phyloP scores from a whole-genome alignment of 192 early-diverging fungal genomes.

The Entomortierella parvispora region DNA sequence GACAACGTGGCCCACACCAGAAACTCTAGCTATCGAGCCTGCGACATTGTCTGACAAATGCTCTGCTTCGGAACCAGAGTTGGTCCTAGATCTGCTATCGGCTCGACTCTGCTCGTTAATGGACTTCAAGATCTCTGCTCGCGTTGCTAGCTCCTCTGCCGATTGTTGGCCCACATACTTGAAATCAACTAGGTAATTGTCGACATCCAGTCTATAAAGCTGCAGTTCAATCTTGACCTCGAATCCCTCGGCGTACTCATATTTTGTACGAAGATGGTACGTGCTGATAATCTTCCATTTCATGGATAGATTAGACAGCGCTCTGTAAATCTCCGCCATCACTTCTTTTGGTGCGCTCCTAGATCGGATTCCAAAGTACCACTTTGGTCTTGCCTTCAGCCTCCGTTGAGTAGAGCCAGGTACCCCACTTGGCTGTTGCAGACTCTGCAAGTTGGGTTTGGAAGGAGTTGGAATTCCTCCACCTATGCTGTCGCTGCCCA shows the following conservation, averaged over 20 bases:
- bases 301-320: conserved; percentile 90
- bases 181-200: conserved; percentile 97
- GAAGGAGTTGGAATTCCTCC: conserved; percentile 28
- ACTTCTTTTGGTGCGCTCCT: conserved; percentile 92
- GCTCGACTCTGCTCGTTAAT: conserved; percentile 30
- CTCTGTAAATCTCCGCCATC: conserved; percentile 97
- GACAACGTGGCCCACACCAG: conserved; percentile 54
- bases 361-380: conserved; percentile 99
- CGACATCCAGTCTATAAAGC: conserved; percentile 89
- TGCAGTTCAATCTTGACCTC: conserved; percentile 95
- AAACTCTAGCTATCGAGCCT: conserved; percentile 48
- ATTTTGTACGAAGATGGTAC: conserved; percentile 85
- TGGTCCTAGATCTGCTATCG: conserved; percentile 7
- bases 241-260: conserved; percentile 61
- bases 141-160: conserved; percentile 46
- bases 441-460: neutral
- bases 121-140: conserved; percentile 29
- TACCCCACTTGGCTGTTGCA: neutral
- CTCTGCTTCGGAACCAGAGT: conserved; percentile 10
- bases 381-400: conserved; percentile 75
- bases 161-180: conserved; percentile 74
- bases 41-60: conserved; percentile 50
- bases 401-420: conserved; percentile 23
- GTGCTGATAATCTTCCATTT: conserved; percentile 93
- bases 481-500: conserved; percentile 36